phyloP scores from a whole-genome alignment of 257 asterid species.

The Solanum arcanum region DNA sequence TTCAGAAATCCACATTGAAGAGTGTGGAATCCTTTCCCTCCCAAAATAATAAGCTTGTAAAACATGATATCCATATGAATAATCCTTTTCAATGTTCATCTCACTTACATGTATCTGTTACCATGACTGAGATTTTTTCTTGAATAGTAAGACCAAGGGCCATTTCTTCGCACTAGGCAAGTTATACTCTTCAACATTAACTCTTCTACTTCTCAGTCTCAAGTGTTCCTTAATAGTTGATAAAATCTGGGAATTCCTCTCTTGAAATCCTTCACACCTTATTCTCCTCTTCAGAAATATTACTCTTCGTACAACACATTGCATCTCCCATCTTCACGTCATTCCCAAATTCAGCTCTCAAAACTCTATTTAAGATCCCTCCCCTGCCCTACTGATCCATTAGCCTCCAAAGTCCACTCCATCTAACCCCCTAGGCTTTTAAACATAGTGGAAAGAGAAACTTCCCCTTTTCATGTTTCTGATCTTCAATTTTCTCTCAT shows the following conservation, averaged over 20 bases:
- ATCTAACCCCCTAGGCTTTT: neutral
- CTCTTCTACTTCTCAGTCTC: neutral
- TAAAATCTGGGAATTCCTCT: neutral
- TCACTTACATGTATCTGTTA: neutral
- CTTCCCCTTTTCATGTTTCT: neutral
- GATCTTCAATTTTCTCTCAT: neutral
- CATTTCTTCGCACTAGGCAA: neutral
- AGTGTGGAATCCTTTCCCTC: neutral
- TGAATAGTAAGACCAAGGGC: neutral
- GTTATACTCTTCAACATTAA: neutral
- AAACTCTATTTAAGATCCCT: neutral
- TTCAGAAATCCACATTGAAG: neutral
- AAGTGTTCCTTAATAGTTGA: neutral
- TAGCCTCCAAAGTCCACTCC: neutral
- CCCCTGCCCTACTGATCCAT: neutral
- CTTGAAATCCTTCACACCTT: neutral
- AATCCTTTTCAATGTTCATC: neutral
- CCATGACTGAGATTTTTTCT: neutral
- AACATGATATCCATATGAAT: neutral
- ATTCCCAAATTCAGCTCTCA: neutral
- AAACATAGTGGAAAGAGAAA: neutral
- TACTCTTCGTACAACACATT: neutral
- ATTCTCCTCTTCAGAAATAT: neutral
- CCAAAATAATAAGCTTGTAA: neutral
- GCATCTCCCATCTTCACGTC: neutral